These are phyloP conservation scores for Chaetomium fimeti DNA, from an alignment of 495 filamentous ascomycete genomes.

Conservation along the genomic window DNA sequence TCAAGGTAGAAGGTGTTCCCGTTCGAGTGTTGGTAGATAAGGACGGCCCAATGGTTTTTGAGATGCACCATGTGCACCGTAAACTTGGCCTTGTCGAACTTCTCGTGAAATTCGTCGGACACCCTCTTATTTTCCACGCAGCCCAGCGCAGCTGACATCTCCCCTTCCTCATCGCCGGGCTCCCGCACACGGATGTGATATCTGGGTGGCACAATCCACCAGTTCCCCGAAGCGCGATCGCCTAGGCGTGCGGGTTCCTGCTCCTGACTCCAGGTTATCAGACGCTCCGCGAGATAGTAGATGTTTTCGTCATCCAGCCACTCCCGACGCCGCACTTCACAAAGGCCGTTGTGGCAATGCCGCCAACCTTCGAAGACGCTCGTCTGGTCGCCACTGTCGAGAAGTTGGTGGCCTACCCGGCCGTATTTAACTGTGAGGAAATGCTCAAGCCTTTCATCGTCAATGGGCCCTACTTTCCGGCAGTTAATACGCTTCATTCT, in stretches of 20 bases:
- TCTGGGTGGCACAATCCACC: constrained; percentile 9
- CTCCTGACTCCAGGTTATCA: constrained; percentile 6
- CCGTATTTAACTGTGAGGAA: neutral
- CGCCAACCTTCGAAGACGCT: neutral
- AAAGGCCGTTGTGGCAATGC: constrained; percentile 7
- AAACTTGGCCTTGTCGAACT: neutral
- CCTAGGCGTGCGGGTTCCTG: constrained; percentile 13
- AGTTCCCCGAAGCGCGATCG: neutral
- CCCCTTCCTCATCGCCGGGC: neutral
- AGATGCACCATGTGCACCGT: constrained; percentile 16
- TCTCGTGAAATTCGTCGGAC: too few species aligned
- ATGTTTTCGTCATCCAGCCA: neutral
- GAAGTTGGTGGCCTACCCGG: neutral
- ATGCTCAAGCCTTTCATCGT: too few species aligned
- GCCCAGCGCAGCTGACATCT: neutral
- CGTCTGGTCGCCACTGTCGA: neutral
- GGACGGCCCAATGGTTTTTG: constrained; percentile 16
- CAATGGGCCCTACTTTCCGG: too few species aligned
- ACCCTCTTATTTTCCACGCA: neutral
- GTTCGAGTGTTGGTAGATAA: constrained; percentile 7
- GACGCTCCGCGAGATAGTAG: neutral
- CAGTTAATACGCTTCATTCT: too few species aligned
- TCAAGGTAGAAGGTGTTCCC: constrained; percentile 17
- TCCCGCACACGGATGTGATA: neutral
- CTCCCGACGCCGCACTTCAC: neutral